A percentile compares a stretch with the other conserved stretches of the same genome.
phyloP scores from a whole-genome alignment of 768 basidiomycete genomes.

The Phlebiopsis flavidoalba region DNA sequence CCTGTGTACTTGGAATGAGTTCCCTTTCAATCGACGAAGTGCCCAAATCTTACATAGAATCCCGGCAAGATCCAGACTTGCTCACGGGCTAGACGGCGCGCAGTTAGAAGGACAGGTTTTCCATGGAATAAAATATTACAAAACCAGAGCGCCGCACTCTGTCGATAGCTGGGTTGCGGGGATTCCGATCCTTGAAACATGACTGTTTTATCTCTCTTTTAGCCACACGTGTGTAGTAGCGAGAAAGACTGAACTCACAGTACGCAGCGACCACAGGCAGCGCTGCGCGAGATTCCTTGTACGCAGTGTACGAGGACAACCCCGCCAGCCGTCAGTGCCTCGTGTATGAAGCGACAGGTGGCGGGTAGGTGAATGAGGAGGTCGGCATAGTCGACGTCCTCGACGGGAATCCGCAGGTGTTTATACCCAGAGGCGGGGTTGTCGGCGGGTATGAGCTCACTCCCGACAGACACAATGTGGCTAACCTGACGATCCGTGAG shows the following conservation, averaged over 20 bases:
- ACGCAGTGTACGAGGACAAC: slow-evolving; percentile 67
- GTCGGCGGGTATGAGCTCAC: slow-evolving; percentile 67
- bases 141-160: slow-evolving; percentile 59
- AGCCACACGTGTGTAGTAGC: slow-evolving; percentile 1
- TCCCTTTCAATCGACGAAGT: background rate
- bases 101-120: background rate
- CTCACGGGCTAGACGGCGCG: slow-evolving; percentile 48
- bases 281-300: slow-evolving; percentile 69
- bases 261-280: slow-evolving; percentile 75
- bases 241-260: slow-evolving; percentile 37
- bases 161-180: slow-evolving; percentile 55
- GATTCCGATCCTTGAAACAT: slow-evolving; percentile 62
- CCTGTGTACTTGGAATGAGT: slow-evolving; percentile 19
- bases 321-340: slow-evolving; percentile 47
- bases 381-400: slow-evolving; percentile 47
- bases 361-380: slow-evolving; percentile 61
- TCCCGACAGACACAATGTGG: slow-evolving; percentile 75
- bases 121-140: slow-evolving; percentile 12
- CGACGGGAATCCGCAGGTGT: slow-evolving; percentile 63
- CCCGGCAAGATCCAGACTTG: slow-evolving; percentile 79
- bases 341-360: slow-evolving; percentile 58
- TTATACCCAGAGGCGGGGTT: slow-evolving; percentile 60
- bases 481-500: slow-evolving; percentile 72
- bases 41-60: slow-evolving; percentile 39
- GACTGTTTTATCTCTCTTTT: slow-evolving; percentile 33